Percentiles rank a stretch among this genome's conserved stretches.
phyloP scores from a whole-genome alignment of 768 basidiomycete genomes.

The Sistotremastrum niveocremeum region DNA sequence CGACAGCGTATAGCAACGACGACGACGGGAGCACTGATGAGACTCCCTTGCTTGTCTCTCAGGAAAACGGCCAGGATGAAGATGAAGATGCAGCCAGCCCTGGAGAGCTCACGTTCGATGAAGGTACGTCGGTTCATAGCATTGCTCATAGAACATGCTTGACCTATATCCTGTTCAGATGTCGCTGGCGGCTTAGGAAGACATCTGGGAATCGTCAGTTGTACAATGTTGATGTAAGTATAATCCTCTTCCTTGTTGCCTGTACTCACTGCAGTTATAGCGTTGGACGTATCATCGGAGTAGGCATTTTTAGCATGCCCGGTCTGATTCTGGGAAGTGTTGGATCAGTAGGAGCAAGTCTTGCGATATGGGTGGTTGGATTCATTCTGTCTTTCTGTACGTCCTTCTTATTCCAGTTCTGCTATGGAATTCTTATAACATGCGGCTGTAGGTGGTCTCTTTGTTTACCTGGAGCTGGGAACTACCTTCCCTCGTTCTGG shows the following conservation, averaged over 20 bases:
- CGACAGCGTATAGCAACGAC: too few species aligned
- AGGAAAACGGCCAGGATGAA: too few species aligned
- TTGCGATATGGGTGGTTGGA: slow-evolving; percentile 16
- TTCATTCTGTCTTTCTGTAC: slow-evolving; percentile 22
- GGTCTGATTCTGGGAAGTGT: slow-evolving; percentile 13
- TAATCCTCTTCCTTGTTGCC: not conserved
- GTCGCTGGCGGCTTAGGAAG: slow-evolving; percentile 44
- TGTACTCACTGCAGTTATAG: slow-evolving; percentile 8
- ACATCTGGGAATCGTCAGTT: slow-evolving; percentile 42
- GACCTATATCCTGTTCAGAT: slow-evolving; percentile 15
- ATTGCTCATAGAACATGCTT: too few species aligned
- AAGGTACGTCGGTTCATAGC: slow-evolving; percentile 21
- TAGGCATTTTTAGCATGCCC: slow-evolving; percentile 19
- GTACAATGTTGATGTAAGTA: slow-evolving; percentile 38
- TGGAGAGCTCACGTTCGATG: slow-evolving; percentile 34
- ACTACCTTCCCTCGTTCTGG: slow-evolving; percentile 51
- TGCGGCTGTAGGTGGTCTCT: slow-evolving; percentile 35
- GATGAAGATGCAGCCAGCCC: slow-evolving; percentile 15
- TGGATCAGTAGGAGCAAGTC: slow-evolving; percentile 15
- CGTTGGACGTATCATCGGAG: slow-evolving; percentile 29
- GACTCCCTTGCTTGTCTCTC: too few species aligned
- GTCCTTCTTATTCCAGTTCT: too few species aligned
- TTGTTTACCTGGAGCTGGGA: slow-evolving; percentile 52
- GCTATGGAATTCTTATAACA: too few species aligned
- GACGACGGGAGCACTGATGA: too few species aligned